Percentiles rank a stretch among this genome's conserved stretches.
Conservation (phyloP, 75 land plant species). For the Ceratopteris richardii region DNA sequence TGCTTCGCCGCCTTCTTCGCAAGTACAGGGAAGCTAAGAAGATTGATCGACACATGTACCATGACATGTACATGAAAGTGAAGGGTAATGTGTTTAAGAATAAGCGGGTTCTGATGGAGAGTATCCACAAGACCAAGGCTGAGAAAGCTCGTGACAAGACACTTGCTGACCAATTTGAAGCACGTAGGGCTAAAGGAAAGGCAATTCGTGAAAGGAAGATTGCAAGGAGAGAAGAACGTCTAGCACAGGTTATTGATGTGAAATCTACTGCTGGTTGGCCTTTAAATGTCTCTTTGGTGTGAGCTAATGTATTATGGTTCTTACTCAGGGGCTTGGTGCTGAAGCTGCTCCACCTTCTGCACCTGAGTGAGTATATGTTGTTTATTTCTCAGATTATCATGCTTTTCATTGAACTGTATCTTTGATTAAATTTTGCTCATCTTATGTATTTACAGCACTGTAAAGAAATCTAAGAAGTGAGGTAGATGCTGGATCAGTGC, state of each 20-base stretch:
- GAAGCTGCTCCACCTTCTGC: conserved; percentile 3
- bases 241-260: conserved; percentile 29
- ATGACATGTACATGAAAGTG: conserved; percentile 65
- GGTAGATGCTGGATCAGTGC: no score
- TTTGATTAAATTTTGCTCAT: not conserved
- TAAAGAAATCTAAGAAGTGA: conserved; percentile 8
- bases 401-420: not conserved
- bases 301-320: not conserved
- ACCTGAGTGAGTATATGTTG: conserved; percentile 1
- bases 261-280: not conserved
- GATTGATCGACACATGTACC: conserved; percentile 61
- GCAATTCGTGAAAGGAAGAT: conserved; percentile 54
- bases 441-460: not conserved
- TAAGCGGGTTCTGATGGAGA: conserved; percentile 64
- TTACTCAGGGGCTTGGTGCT: conserved; percentile 1
- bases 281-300: not conserved
- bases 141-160: conserved; percentile 67
- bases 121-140: conserved; percentile 62
- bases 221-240: conserved; percentile 50
- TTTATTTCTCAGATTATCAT: not conserved
- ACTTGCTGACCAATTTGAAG: conserved; percentile 48
- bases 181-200: conserved; percentile 51
- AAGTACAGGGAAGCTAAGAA: conserved; percentile 56
- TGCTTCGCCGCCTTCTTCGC: conserved; percentile 41
- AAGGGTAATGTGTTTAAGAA: conserved; percentile 59